Evolutionary conservation across 805 yeast genomes (phyloP).

Genomic region (Tetrapisispora pingtungensis): DNA sequence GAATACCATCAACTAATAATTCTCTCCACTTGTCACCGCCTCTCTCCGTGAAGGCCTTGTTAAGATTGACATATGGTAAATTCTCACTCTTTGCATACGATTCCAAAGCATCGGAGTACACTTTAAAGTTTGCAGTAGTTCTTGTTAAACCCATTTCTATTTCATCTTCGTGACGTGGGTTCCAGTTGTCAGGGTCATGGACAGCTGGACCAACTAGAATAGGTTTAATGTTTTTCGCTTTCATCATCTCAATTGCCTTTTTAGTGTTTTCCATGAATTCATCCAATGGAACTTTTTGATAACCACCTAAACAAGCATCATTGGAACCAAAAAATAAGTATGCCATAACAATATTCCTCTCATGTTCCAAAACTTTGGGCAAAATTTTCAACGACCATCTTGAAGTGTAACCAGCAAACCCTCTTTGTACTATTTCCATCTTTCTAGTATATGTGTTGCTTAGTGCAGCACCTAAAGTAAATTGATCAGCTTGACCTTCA

Average conservation of each 20-base stretch:
- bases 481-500: slow-evolving; percentile 22
- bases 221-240: slow-evolving; percentile 36
- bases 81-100: slow-evolving; percentile 34
- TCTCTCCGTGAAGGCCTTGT: slow-evolving; percentile 33
- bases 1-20: slow-evolving; percentile 48
- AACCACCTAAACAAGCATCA: slow-evolving; percentile 44
- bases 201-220: slow-evolving; percentile 56
- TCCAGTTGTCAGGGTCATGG: slow-evolving; percentile 38
- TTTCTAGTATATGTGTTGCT: slow-evolving; percentile 43
- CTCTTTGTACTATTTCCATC: slow-evolving; percentile 62
- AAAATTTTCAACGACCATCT: slow-evolving; percentile 45
- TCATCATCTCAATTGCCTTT: slow-evolving; percentile 34
- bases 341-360: slow-evolving; percentile 36
- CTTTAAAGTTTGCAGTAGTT: slow-evolving; percentile 34
- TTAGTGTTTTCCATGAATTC: slow-evolving; percentile 41
- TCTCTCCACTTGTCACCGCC: slow-evolving; percentile 33
- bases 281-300: slow-evolving; percentile 42
- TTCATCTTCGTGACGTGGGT: slow-evolving; percentile 25
- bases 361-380: slow-evolving; percentile 41
- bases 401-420: slow-evolving; percentile 68
- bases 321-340: slow-evolving; percentile 75
- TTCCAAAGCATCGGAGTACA: slow-evolving; percentile 43
- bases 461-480: slow-evolving; percentile 43
- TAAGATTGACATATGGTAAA: slow-evolving; percentile 51
- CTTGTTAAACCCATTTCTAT: slow-evolving; percentile 35